Conservation (phyloP, 768 basidiomycete genomes). For the Lentinula raphanica region DNA sequence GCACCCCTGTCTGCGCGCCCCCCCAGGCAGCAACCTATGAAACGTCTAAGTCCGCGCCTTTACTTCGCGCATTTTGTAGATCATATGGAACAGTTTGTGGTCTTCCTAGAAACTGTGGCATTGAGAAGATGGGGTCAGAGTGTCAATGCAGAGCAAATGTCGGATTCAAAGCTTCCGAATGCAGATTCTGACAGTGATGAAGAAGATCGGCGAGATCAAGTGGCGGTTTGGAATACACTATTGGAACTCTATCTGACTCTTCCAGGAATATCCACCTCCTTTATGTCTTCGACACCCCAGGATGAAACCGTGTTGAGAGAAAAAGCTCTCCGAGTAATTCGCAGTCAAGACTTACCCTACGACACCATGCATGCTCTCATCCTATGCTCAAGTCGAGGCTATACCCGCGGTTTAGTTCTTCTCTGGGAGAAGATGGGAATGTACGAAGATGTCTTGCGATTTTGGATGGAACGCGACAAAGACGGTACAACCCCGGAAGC, state of each 20-base stretch:
- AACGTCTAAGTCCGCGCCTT: slow-evolving; percentile 71
- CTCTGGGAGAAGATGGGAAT: slow-evolving; percentile 93
- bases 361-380: slow-evolving; percentile 93
- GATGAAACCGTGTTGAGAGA: slow-evolving; percentile 35
- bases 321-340: slow-evolving; percentile 73
- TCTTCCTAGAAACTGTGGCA: slow-evolving; percentile 87
- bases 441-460: slow-evolving; percentile 92
- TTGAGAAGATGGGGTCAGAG: slow-evolving; percentile 73
- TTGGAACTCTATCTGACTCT: slow-evolving; percentile 85
- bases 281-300: slow-evolving; percentile 17
- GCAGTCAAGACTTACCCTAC: slow-evolving; percentile 60
- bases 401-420: slow-evolving; percentile 79
- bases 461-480: slow-evolving; percentile 78
- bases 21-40: slow-evolving; percentile 28
- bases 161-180: not conserved
- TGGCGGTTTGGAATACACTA: slow-evolving; percentile 92
- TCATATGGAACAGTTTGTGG: slow-evolving; percentile 75
- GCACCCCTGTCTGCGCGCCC: slow-evolving; percentile 15
- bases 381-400: slow-evolving; percentile 79
- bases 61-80: slow-evolving; percentile 96
- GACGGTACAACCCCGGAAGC: slow-evolving; percentile 31
- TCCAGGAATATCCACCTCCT: slow-evolving; percentile 25
- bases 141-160: slow-evolving; percentile 37
- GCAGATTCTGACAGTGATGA: slow-evolving; percentile 21
- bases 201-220: slow-evolving; percentile 62